Conservation (phyloP, 805 yeast genomes). For the Wickerhamomyces kurtzmanii region DNA sequence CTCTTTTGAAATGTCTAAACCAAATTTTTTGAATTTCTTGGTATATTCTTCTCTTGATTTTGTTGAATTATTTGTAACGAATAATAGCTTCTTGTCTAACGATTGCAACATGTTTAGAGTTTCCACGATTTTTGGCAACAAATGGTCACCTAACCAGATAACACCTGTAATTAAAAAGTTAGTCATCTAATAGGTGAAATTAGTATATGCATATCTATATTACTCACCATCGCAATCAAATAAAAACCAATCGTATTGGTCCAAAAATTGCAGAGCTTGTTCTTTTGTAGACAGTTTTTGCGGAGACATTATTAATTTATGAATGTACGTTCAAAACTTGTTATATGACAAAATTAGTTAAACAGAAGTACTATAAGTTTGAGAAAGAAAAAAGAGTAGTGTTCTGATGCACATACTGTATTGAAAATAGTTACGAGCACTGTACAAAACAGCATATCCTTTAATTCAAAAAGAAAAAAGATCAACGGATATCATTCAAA, state of each 20-base stretch:
- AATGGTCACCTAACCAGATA: slow-evolving; percentile 80
- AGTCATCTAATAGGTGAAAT: too few species aligned
- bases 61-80: slow-evolving; percentile 94
- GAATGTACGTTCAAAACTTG: background rate
- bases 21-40: slow-evolving; percentile 57
- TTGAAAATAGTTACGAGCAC: too few species aligned
- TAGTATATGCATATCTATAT: too few species aligned
- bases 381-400: too few species aligned
- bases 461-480: too few species aligned
- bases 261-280: slow-evolving; percentile 45
- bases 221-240: slow-evolving; percentile 98
- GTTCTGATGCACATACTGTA: too few species aligned
- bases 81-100: slow-evolving; percentile 58
- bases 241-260: slow-evolving; percentile 70
- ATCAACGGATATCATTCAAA: too few species aligned
- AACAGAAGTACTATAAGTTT: too few species aligned
- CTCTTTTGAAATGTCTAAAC: slow-evolving; percentile 31
- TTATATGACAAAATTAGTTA: background rate
- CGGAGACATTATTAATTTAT: background rate
- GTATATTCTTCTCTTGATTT: slow-evolving; percentile 77
- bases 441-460: too few species aligned
- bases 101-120: slow-evolving; percentile 50
- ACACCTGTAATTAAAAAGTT: too few species aligned
- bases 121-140: slow-evolving; percentile 72
- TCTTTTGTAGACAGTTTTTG: slow-evolving; percentile 38